A percentile compares a stretch with the other conserved stretches of the same genome.
phyloP scores from a whole-genome alignment of 768 basidiomycete genomes.

The Mycena indigotica region DNA sequence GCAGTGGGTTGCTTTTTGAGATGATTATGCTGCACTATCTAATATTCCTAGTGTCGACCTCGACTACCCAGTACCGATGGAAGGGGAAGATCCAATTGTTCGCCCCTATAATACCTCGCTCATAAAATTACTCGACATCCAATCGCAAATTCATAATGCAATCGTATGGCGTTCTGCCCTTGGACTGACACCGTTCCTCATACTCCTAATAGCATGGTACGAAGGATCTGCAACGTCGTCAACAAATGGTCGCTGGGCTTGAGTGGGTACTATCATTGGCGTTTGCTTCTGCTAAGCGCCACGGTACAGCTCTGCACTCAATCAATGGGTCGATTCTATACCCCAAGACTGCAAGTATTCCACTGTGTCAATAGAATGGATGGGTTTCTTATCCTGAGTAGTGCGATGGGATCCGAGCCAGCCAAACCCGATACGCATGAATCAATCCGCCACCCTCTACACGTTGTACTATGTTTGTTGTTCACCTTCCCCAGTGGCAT shows the following conservation, averaged over 20 bases:
- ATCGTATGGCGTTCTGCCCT: slow-evolving; percentile 35
- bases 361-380: not conserved
- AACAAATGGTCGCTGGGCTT: slow-evolving; percentile 63
- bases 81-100: slow-evolving; percentile 53
- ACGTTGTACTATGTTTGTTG: slow-evolving; percentile 34
- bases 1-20: slow-evolving; percentile 37
- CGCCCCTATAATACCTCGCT: slow-evolving; percentile 44
- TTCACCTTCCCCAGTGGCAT: not conserved
- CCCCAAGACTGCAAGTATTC: slow-evolving; percentile 55
- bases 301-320: slow-evolving; percentile 52
- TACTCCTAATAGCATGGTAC: slow-evolving; percentile 38
- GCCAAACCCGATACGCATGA: slow-evolving; percentile 48
- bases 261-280: slow-evolving; percentile 35
- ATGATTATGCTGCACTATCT: slow-evolving; percentile 22
- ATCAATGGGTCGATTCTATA: slow-evolving; percentile 69
- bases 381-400: not conserved
- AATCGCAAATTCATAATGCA: slow-evolving; percentile 42
- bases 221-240: slow-evolving; percentile 35
- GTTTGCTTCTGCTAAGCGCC: not conserved
- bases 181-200: slow-evolving; percentile 1
- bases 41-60: slow-evolving; percentile 42
- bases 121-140: slow-evolving; percentile 49
- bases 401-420: slow-evolving; percentile 59
- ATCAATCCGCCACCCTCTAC: slow-evolving; percentile 63
- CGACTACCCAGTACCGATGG: slow-evolving; percentile 53